These are phyloP conservation scores for Abrus precatorius DNA, from an alignment of 306 rosid genomes.

Conservation along the genomic window DNA sequence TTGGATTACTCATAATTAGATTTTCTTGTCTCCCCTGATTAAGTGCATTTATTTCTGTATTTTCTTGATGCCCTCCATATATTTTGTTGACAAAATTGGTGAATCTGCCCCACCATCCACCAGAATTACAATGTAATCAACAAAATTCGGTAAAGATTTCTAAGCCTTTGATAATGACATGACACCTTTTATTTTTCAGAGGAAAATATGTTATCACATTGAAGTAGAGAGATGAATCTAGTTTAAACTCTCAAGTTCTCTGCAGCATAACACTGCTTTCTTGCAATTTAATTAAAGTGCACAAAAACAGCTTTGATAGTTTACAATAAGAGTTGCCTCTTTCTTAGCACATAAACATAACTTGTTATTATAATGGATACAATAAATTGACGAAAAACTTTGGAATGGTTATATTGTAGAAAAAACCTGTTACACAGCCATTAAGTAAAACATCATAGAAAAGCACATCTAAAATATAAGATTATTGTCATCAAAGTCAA, in stretches of 20 bases:
- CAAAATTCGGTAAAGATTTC: constrained; percentile 32
- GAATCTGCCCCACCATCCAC: constrained; percentile 52
- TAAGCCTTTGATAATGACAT: constrained; percentile 32
- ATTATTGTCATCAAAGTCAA: constrained; percentile 17
- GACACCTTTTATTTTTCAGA: neutral
- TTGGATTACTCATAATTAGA: constrained; percentile 40
- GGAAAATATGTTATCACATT: neutral
- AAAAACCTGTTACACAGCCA: constrained; percentile 31
- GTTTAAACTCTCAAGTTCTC: neutral
- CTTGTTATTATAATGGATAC: constrained; percentile 19
- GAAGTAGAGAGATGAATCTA: neutral
- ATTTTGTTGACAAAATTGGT: constrained; percentile 48
- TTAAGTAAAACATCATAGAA: neutral
- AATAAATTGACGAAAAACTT: constrained; percentile 33
- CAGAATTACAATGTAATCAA: constrained; percentile 33
- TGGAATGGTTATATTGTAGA: constrained; percentile 30
- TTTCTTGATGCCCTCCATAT: constrained; percentile 24
- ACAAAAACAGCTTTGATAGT: neutral
- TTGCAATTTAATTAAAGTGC: constrained; percentile 10
- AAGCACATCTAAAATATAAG: constrained; percentile 25
- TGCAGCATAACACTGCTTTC: neutral
- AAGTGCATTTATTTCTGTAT: constrained; percentile 5
- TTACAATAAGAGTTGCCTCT: neutral
- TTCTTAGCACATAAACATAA: neutral
- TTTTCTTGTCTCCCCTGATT: constrained; percentile 27